Conservation (phyloP, 176 grass and related monocot species). For the Melocanna baccifera region DNA sequence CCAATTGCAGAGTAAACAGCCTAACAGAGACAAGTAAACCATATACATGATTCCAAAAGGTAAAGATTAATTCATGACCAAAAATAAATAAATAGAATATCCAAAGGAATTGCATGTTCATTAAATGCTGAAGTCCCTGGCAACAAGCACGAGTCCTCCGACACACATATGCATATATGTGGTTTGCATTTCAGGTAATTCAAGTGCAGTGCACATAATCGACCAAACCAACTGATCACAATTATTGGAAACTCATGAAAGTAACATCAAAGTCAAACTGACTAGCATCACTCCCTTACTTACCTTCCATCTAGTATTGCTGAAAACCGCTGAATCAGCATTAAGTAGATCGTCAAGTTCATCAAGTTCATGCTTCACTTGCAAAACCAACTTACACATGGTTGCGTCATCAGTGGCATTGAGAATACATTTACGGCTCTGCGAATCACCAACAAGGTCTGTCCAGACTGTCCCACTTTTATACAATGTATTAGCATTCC, state of each 20-base stretch:
- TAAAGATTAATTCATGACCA: background rate
- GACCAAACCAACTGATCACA: background rate
- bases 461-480: conserved; percentile 61
- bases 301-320: conserved; percentile 79
- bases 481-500: conserved; percentile 52
- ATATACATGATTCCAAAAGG: background rate
- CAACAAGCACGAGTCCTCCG: background rate
- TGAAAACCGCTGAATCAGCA: conserved; percentile 68
- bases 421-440: conserved; percentile 39
- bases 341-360: conserved; percentile 73
- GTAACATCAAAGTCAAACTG: background rate
- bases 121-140: background rate
- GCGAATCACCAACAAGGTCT: conserved; percentile 50
- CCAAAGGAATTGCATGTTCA: background rate
- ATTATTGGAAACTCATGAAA: background rate
- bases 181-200: background rate
- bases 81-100: background rate
- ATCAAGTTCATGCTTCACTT: conserved; percentile 65
- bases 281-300: conserved; percentile 6
- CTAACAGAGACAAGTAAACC: background rate
- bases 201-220: background rate
- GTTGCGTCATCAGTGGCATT: conserved; percentile 42
- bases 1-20: background rate
- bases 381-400: conserved; percentile 53
- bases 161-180: background rate